Conservation (phyloP, 768 basidiomycete species). For the Podaxis carcinomalis region DNA sequence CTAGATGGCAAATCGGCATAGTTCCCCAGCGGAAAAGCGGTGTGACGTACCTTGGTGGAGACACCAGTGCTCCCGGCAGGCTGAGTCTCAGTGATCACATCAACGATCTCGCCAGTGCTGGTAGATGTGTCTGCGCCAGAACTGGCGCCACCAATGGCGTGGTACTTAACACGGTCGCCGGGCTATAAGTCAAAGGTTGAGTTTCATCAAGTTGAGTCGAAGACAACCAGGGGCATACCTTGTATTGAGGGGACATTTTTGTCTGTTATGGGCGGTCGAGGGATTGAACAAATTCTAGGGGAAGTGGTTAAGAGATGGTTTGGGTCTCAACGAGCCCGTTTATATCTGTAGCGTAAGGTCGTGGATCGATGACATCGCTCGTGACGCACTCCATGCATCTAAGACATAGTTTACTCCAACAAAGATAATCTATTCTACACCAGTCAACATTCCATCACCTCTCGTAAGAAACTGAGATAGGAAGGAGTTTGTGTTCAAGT, state of each 20-base stretch:
- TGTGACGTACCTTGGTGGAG: background rate
- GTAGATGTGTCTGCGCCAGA: conserved; percentile 6
- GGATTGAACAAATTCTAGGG: background rate
- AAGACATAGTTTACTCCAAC: background rate
- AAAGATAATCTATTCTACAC: background rate
- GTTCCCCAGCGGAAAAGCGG: too few species aligned
- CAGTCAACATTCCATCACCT: background rate
- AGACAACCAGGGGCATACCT: background rate
- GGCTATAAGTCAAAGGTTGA: background rate
- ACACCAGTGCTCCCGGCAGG: conserved; percentile 6
- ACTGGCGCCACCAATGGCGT: conserved; percentile 9
- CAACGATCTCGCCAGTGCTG: conserved; percentile 13
- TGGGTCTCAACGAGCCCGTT: background rate
- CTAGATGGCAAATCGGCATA: background rate
- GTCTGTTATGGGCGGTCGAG: background rate
- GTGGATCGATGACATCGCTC: background rate
- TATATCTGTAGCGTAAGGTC: background rate
- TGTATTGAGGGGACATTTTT: conserved; percentile 3
- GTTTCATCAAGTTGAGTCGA: background rate
- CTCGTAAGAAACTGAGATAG: too few species aligned
- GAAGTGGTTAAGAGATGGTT: background rate
- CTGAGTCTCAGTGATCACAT: conserved; percentile 12
- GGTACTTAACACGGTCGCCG: conserved; percentile 13
- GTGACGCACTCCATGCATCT: background rate
- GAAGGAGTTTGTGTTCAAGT: too few species aligned